Conservation (phyloP, 306 rosid species). For the Albizia julibrissin region DNA sequence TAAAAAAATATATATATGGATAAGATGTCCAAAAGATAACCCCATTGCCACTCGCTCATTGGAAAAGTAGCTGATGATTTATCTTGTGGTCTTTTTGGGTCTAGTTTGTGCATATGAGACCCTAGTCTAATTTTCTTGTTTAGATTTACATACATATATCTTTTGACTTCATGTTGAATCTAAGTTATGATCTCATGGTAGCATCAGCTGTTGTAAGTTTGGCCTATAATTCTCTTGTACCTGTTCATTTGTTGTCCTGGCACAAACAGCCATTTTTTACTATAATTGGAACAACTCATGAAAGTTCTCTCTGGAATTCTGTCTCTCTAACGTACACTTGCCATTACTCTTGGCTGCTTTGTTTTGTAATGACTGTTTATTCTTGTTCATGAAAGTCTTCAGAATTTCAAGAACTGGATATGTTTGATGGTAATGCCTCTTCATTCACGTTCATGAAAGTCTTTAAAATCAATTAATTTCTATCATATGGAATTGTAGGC, state of each 20-base stretch:
- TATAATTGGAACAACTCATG: conserved; percentile 20
- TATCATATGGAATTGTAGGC: neutral
- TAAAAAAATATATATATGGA: neutral
- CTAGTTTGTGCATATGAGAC: conserved; percentile 40
- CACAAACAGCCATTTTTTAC: neutral
- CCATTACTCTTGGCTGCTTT: neutral
- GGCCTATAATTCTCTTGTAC: conserved; percentile 21
- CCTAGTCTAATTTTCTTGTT: neutral
- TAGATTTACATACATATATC: conserved; percentile 21
- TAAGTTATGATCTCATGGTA: neutral
- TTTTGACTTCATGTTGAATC: neutral
- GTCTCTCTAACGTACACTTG: neutral
- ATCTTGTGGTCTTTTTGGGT: conserved; percentile 11
- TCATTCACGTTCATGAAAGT: neutral
- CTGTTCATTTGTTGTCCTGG: conserved; percentile 31
- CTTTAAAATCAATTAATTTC: neutral
- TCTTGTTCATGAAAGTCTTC: neutral
- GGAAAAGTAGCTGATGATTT: conserved; percentile 38
- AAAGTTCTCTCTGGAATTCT: conserved; percentile 13
- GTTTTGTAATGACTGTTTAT: neutral
- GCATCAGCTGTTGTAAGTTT: conserved; percentile 3
- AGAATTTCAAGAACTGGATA: neutral
- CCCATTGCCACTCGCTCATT: conserved; percentile 7
- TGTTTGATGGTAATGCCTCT: neutral
- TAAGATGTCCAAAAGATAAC: neutral